These are phyloP conservation scores for Gillenia trifoliata DNA, from an alignment of 306 rosid genomes.

Conservation along the genomic window DNA sequence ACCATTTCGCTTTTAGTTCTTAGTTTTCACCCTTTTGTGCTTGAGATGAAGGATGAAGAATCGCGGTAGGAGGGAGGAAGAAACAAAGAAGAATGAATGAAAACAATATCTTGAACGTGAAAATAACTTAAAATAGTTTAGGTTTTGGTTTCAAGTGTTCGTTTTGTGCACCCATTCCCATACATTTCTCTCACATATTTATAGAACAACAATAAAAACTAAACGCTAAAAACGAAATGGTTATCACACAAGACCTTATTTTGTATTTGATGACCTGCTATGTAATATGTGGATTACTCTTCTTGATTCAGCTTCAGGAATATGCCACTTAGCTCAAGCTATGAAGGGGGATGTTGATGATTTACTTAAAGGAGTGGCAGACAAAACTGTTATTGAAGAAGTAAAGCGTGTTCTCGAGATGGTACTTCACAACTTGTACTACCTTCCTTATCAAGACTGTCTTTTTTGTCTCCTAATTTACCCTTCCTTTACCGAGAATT, in stretches of 20 bases:
- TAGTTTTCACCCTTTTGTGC: too few species aligned
- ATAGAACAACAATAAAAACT: too few species aligned
- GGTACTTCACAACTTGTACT: conserved; percentile 36
- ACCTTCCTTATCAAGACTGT: not conserved
- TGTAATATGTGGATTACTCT: conserved; percentile 21
- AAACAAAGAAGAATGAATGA: too few species aligned
- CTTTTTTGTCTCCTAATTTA: not conserved
- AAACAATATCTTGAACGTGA: too few species aligned
- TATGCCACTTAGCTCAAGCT: conserved; percentile 58
- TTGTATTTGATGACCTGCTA: too few species aligned
- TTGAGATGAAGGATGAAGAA: too few species aligned
- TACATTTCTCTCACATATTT: too few species aligned
- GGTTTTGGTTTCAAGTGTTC: not conserved
- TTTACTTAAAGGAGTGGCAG: conserved; percentile 62
- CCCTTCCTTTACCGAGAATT: too few species aligned
- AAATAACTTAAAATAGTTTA: not conserved
- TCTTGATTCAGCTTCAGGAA: conserved; percentile 36
- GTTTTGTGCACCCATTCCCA: too few species aligned
- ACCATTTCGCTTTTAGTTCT: too few species aligned
- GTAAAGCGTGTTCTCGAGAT: conserved; percentile 81
- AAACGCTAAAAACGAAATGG: too few species aligned
- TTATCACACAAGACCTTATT: not conserved
- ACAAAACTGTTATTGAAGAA: conserved; percentile 62
- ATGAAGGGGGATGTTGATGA: conserved; percentile 60
- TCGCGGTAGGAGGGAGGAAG: too few species aligned